phyloP scores from a whole-genome alignment of 2,329 filamentous ascomycete genomes.

The Arthrobotrys conoides region DNA sequence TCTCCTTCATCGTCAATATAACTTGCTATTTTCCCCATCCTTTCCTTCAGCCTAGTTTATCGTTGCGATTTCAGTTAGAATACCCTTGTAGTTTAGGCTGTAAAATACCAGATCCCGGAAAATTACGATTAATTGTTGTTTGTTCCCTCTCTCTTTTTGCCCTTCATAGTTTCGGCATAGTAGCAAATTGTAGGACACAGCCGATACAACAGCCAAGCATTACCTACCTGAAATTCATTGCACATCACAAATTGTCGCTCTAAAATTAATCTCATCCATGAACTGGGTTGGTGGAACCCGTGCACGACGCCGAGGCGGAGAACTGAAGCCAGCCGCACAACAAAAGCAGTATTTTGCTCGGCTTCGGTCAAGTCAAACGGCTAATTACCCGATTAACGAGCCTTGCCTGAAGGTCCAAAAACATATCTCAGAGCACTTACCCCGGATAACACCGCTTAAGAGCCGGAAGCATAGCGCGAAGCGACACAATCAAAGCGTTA shows the following conservation, averaged over 20 bases:
- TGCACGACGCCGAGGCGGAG: background rate
- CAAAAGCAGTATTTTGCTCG: conserved; percentile 15
- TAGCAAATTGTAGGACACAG: background rate
- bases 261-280: background rate
- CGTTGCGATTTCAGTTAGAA: conserved; percentile 19
- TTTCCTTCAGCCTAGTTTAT: background rate
- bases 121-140: background rate
- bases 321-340: background rate
- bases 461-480: background rate
- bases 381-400: background rate
- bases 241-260: background rate
- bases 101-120: conserved; percentile 9
- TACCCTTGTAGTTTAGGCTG: conserved; percentile 26
- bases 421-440: background rate
- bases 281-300: conserved; percentile 29
- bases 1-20: background rate
- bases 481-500: background rate
- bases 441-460: background rate
- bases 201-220: background rate
- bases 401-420: background rate
- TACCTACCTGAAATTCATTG: background rate
- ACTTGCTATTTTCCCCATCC: background rate
- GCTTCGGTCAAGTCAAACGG: background rate
- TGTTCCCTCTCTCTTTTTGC: background rate
- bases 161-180: background rate